phyloP scores from a whole-genome alignment of 2,329 filamentous ascomycete genomes.

The Cadophora sp. region DNA sequence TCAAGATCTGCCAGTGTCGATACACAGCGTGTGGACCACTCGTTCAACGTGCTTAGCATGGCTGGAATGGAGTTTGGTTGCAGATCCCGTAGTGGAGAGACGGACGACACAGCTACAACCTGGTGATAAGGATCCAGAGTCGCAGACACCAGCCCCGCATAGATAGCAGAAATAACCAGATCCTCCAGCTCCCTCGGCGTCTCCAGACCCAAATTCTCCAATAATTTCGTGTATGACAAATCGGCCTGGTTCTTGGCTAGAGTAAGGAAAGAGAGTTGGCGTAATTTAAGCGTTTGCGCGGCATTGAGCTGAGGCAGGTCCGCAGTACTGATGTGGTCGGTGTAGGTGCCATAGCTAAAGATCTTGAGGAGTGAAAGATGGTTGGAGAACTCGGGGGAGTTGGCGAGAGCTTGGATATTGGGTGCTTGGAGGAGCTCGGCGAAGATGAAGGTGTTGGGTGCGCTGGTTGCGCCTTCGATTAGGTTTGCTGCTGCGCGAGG shows the following conservation, averaged over 20 bases:
- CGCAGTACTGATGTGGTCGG: constrained; percentile 65
- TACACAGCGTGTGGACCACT: constrained; percentile 82
- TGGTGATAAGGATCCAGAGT: constrained; percentile 82
- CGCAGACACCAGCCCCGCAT: constrained; percentile 80
- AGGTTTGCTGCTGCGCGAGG: constrained; percentile 86
- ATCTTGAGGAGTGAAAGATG: constrained; percentile 80
- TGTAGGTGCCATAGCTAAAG: constrained; percentile 92
- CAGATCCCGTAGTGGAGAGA: constrained; percentile 87
- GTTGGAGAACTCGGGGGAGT: constrained; percentile 63
- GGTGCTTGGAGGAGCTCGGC: constrained; percentile 86
- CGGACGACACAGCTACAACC: constrained; percentile 77
- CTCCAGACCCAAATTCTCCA: constrained; percentile 69
- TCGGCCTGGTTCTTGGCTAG: constrained; percentile 72
- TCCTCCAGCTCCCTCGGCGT: constrained; percentile 78
- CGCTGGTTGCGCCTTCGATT: constrained; percentile 86
- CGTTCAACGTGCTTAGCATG: constrained; percentile 71
- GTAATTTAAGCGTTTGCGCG: constrained; percentile 82
- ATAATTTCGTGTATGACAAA: constrained; percentile 77
- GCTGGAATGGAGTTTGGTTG: constrained; percentile 72
- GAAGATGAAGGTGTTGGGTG: constrained; percentile 90
- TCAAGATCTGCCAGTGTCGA: constrained; percentile 78
- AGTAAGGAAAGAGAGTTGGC: constrained; percentile 86
- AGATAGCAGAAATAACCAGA: constrained; percentile 86
- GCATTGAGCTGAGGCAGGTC: constrained; percentile 74
- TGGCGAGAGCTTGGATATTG: constrained; percentile 75